Base-by-base conservation (phyloP, 495 filamentous ascomycete genomes). In the Penicillium mononematosum region DNA sequence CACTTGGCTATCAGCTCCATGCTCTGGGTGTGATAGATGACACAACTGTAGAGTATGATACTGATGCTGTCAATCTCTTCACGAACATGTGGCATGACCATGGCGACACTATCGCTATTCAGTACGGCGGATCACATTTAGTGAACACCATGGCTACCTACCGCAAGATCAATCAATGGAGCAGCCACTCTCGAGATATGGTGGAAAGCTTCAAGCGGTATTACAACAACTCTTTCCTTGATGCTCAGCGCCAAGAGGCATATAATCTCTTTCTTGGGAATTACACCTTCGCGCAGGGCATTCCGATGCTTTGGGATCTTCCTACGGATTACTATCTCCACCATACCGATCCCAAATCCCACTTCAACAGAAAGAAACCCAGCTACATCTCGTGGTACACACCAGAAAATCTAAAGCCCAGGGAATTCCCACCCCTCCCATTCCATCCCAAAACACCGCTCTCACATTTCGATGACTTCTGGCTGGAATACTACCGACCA, bases 131-230 rank as follows among this genome's bases (percentile, higher is more conserved):
- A 24, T 97, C 92, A 10, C 94, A 98, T 70, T 80, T 98, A 1
- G 94, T 98, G 56, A 98, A 98, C 71, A 98, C 94, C 1, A 96
- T 97, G 93, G 92, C 92, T 55, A 98, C 95, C 2, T 98, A 98
- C 70, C 86, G 94, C 49, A 97, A 96, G 71, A 95, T 96, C 68
- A 98, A 98, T 58, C 92, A 97, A 68, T 98, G 94, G 94, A 96
- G 90, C 39, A 96, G 91, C 60, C 90, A 95, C 64, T 96, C 94
- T 7, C 82, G 94, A 43, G 94, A 98, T 70, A 98, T 98, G 94
- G 90, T 98, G 10, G 94, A 98, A 72, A 96, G 90, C 70, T 97
- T 98, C 78, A 98, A 98, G 69, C 85, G 94, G 31, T 98, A 98
- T 74, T 98, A 98, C 74, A 96, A 98, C 70, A 98, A 98, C 70